Evolutionary conservation across 2,329 filamentous ascomycete genomes (phyloP), one percentile per base, ranked within the genome.

Genomic region (Lojkania enalia): DNA sequence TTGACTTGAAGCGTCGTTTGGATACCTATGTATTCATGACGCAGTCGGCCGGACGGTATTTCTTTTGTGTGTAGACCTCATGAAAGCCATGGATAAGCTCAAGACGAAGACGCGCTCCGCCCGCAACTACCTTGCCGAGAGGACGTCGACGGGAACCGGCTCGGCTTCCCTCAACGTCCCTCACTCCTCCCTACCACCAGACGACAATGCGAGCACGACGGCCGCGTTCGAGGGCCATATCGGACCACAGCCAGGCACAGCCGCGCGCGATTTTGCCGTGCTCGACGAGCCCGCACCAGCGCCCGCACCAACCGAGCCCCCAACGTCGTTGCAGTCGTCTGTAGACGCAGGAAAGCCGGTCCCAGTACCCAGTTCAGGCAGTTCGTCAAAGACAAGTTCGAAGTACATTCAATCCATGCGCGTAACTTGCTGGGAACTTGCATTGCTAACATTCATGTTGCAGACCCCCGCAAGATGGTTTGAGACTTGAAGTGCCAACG

Each of bases 1-100:
- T n/a, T n/a, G n/a, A n/a, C n/a, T n/a, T n/a, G n/a, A n/a, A n/a
- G n/a, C n/a, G n/a, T n/a, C n/a, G n/a, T n/a, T n/a, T n/a, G n/a
- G n/a, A n/a, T n/a, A n/a, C n/a, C n/a, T n/a, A n/a, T n/a, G n/a
- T n/a, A n/a, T n/a, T n/a, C n/a, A n/a, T n/a, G n/a, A n/a, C n/a
- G n/a, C n/a, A n/a, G n/a, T n/a, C n/a, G n/a, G n/a, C n/a, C n/a
- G n/a, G n/a, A n/a, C n/a, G n/a, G n/a, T n/a, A n/a, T n/a, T n/a
- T n/a, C n/a, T n/a, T n/a, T n/a, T n/a, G n/a, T n/a, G n/a, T n/a
- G n/a, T n/a, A n/a, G n/a, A n/a, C n/a, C n/a, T n/a, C n/a, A n/a
- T n/a, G n/a, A n/a, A n/a, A n/a, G 14, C 32, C 35, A 70, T 70
- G 66, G 65, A 70, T 48, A 66, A 55, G 39, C 49, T 67, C 20